phyloP scores from a whole-genome alignment of 768 basidiomycete genomes.

The Termitomyces sp. region DNA sequence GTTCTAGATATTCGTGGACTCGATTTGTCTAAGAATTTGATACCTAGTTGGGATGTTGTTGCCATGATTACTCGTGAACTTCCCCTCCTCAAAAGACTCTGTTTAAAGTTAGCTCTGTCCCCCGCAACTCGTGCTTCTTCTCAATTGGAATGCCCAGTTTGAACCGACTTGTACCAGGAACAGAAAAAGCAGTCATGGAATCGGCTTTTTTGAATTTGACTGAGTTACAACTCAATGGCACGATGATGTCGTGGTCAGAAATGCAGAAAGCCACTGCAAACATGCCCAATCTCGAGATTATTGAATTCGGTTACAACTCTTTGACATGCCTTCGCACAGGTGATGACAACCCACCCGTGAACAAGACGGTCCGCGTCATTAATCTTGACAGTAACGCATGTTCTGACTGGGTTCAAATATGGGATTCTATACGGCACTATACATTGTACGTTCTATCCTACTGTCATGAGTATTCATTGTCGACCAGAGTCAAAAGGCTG shows the following conservation, averaged over 20 bases:
- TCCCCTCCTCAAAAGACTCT: constrained; percentile 53
- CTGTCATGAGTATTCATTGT: constrained; percentile 4
- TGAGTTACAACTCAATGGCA: constrained; percentile 72
- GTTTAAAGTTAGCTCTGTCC: constrained; percentile 64
- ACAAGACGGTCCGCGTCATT: constrained; percentile 37
- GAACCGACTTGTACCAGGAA: constrained; percentile 51
- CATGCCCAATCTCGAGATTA: constrained; percentile 47
- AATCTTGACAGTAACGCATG: constrained; percentile 72
- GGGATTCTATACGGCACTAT: constrained; percentile 36
- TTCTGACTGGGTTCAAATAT: constrained; percentile 47
- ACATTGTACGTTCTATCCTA: constrained; percentile 34
- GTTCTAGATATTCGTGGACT: constrained; percentile 66
- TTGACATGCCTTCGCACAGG: constrained; percentile 30
- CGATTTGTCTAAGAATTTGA: constrained; percentile 73
- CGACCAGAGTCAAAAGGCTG: constrained; percentile 39
- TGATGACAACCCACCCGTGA: constrained; percentile 14
- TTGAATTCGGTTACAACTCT: constrained; percentile 72
- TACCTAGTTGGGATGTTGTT: constrained; percentile 67
- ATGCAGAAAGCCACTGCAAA: constrained; percentile 41
- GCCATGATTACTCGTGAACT: constrained; percentile 59
- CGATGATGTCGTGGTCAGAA: constrained; percentile 67
- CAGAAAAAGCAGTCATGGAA: constrained; percentile 22
- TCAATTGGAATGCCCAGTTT: constrained; percentile 39
- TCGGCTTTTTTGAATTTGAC: constrained; percentile 44
- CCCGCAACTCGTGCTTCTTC: constrained; percentile 7